Evolutionary conservation across 768 basidiomycete genomes (phyloP).

Genomic region (Suillus bovinus): DNA sequence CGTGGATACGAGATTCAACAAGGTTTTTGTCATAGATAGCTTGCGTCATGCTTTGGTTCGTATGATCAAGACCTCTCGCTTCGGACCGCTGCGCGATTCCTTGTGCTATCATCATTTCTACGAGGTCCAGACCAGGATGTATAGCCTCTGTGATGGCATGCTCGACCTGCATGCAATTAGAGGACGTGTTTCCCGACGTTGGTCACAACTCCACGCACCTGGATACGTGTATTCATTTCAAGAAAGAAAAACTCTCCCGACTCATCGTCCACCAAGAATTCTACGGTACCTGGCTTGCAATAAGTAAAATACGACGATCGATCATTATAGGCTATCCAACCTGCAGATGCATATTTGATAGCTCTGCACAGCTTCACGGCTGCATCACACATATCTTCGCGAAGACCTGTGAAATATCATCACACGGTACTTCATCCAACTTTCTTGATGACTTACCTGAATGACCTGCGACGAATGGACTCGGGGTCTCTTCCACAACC

Average conservation of each 20-base stretch:
- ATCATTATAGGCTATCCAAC: slow-evolving; percentile 28
- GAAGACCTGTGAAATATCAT: slow-evolving; percentile 35
- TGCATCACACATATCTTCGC: slow-evolving; percentile 50
- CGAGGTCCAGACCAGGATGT: slow-evolving; percentile 57
- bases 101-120: slow-evolving; percentile 65
- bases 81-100: slow-evolving; percentile 40
- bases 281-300: slow-evolving; percentile 54
- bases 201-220: slow-evolving; percentile 32
- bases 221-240: slow-evolving; percentile 72
- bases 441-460: slow-evolving; percentile 37
- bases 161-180: slow-evolving; percentile 47
- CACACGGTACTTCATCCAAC: neutral
- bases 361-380: slow-evolving; percentile 48
- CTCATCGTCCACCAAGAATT: slow-evolving; percentile 60
- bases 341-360: slow-evolving; percentile 60
- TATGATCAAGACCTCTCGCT: slow-evolving; percentile 16
- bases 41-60: slow-evolving; percentile 38
- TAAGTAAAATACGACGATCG: neutral
- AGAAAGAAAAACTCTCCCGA: slow-evolving; percentile 63
- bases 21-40: slow-evolving; percentile 33
- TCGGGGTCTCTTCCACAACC: slow-evolving; percentile 69
- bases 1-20: slow-evolving; percentile 28
- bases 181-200: neutral
- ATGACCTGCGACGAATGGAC: slow-evolving; percentile 51
- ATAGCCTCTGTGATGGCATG: slow-evolving; percentile 63